These are phyloP conservation scores for Claviceps humidiphila DNA, from an alignment of 2,329 filamentous ascomycete genomes.

Conservation along the genomic window DNA sequence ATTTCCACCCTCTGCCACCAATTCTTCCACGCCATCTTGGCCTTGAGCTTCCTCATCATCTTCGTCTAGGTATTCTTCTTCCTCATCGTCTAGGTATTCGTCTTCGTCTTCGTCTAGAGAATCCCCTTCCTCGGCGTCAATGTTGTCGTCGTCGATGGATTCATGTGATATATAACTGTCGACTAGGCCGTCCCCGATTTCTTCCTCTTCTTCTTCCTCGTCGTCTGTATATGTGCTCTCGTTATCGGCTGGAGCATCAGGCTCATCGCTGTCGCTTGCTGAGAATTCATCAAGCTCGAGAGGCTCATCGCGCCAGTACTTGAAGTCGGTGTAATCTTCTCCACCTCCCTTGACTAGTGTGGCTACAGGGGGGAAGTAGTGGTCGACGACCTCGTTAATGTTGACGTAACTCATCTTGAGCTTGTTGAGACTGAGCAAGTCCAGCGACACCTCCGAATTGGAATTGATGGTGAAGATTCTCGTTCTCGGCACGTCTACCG, in stretches of 20 bases:
- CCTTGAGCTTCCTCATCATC: constrained; percentile 5
- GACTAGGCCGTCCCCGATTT: constrained; percentile 27
- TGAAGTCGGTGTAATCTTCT: constrained; percentile 94
- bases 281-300: constrained; percentile 82
- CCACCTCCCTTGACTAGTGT: constrained; percentile 78
- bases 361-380: constrained; percentile 90
- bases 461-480: constrained; percentile 98
- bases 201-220: constrained; percentile 27
- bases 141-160: constrained; percentile 23
- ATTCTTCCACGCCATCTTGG: constrained; percentile 5
- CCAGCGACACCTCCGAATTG: constrained; percentile 86
- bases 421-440: constrained; percentile 80
- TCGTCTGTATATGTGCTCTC: constrained; percentile 30
- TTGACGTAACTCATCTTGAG: constrained; percentile 95
- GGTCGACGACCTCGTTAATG: constrained; percentile 94
- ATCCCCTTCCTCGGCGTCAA: constrained; percentile 24
- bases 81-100: background rate
- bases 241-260: constrained; percentile 34
- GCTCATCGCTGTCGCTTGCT: constrained; percentile 57
- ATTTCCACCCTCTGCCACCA: constrained; percentile 11
- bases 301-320: constrained; percentile 81
- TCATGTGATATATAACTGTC: constrained; percentile 45
- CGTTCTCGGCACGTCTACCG: constrained; percentile 85
- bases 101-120: constrained; percentile 20
- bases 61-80: background rate